Percentiles rank a stretch among this genome's conserved stretches.
Evolutionary conservation across 2,329 filamentous ascomycete species (phyloP).

Genomic region (Apiospora pterosperma): DNA sequence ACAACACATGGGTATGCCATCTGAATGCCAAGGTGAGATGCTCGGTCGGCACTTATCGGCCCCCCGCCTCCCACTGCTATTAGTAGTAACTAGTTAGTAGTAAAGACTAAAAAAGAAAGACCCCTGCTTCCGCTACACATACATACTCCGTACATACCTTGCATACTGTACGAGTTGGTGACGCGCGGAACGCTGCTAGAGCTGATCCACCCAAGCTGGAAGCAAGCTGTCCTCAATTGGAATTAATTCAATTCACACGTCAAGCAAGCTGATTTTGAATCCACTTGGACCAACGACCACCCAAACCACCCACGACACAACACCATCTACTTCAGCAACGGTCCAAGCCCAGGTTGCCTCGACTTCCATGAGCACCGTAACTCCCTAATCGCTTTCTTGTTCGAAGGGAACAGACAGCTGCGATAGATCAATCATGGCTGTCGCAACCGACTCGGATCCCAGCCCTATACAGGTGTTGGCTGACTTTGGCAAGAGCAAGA

Average conservation of each 20-base stretch:
- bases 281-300: not conserved
- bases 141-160: too few species aligned
- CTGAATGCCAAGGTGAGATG: not conserved
- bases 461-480: conserved; percentile 40
- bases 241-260: not conserved
- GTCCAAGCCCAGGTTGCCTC: not conserved
- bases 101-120: not conserved
- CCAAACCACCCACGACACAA: not conserved
- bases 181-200: not conserved
- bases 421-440: conserved; percentile 30
- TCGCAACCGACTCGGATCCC: conserved; percentile 28
- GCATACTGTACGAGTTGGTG: too few species aligned
- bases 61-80: not conserved
- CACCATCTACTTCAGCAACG: conserved; percentile 2
- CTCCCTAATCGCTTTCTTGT: conserved; percentile 6
- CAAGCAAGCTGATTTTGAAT: not conserved
- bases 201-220: not conserved
- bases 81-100: too few species aligned
- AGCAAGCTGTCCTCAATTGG: conserved; percentile 6
- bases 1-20: too few species aligned
- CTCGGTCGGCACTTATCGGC: not conserved
- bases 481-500: conserved; percentile 76
- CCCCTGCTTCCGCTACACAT: not conserved
- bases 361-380: conserved; percentile 10
- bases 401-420: conserved; percentile 5